Evolutionary conservation across 1,139 yeast species (phyloP), one percentile per base, ranked within the genome.

Genomic region (Nakaseomyces delphensis): DNA sequence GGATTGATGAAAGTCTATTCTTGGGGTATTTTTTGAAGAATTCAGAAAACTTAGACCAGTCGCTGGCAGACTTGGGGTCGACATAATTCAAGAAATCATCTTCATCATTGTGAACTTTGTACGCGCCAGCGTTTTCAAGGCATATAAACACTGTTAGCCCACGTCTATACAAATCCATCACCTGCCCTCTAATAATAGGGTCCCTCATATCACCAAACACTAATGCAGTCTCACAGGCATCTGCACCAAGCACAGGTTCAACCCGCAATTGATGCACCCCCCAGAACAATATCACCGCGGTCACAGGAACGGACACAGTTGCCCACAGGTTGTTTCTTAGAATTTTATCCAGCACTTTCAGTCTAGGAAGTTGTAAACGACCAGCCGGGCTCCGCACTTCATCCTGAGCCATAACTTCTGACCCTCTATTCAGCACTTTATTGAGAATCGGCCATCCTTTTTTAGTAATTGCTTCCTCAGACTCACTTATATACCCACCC

Each of bases 181-280:
- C 64, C 40, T 60, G 62, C 8, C 56, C 51, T 38, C 64, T 52
- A 4, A 60, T 51, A 7, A 62, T 55, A 3, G 65, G 65, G 45
- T 62, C 65, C 18, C 54, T 54, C 54, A 57, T 56, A 42, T 60
- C 59, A 1, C 65, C 65, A 8, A 62, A 45, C 3, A 62, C 50
- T 35, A 62, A 45, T 3, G 59, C 53, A 39, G 56, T 52, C 32
- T 50, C 46, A 3, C 49, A 41, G 36, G 56, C 55, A 21, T 46
- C 44, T 27, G 51, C 47, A 9, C 18, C 27, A 20, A 33, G 27
- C 8, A 33, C 42, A 8, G 61, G 56, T n/a, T 51, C 30, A 2
- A 21, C 27, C n/a, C 49, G 30, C 6, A 47, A 38, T 19, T 43
- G 41, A 15, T 36, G 27, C 13, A 43, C 28, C 31, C 45, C 48